phyloP scores from a whole-genome alignment of 2,329 filamentous ascomycete genomes.

The Dactylellina haptotyla region DNA sequence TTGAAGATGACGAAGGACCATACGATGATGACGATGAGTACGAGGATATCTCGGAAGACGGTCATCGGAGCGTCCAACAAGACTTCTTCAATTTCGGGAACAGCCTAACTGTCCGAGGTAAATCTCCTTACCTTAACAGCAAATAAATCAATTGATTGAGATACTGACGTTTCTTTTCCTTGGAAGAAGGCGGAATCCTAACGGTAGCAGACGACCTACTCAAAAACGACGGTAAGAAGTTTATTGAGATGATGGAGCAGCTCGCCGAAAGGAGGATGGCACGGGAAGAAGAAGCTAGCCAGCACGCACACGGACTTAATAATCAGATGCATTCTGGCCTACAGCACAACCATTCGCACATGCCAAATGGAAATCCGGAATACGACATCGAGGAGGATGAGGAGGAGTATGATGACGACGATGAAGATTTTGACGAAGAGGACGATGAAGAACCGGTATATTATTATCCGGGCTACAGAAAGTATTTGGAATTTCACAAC shows the following conservation, averaged over 20 bases:
- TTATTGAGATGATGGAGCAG: slow-evolving; percentile 99
- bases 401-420: slow-evolving; percentile 72
- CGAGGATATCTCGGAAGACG: slow-evolving; percentile 68
- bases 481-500: slow-evolving; percentile 25
- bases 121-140: background rate
- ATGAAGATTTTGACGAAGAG: slow-evolving; percentile 65
- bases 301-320: slow-evolving; percentile 68
- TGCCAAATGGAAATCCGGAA: slow-evolving; percentile 77
- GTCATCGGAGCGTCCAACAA: slow-evolving; percentile 73
- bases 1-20: slow-evolving; percentile 68
- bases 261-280: slow-evolving; percentile 97
- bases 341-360: slow-evolving; percentile 75
- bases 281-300: slow-evolving; percentile 87
- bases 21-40: slow-evolving; percentile 77
- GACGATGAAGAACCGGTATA: slow-evolving; percentile 69
- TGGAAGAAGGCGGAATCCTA: slow-evolving; percentile 85
- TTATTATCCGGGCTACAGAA: slow-evolving; percentile 40
- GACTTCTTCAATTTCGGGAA: slow-evolving; percentile 99
- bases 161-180: slow-evolving; percentile 55
- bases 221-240: slow-evolving; percentile 98
- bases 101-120: slow-evolving; percentile 85
- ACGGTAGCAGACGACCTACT: slow-evolving; percentile 98
- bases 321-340: slow-evolving; percentile 63
- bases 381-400: slow-evolving; percentile 77
- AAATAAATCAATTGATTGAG: background rate